Conservation (phyloP, 2,329 filamentous ascomycete species). For the Exophiala sp. region DNA sequence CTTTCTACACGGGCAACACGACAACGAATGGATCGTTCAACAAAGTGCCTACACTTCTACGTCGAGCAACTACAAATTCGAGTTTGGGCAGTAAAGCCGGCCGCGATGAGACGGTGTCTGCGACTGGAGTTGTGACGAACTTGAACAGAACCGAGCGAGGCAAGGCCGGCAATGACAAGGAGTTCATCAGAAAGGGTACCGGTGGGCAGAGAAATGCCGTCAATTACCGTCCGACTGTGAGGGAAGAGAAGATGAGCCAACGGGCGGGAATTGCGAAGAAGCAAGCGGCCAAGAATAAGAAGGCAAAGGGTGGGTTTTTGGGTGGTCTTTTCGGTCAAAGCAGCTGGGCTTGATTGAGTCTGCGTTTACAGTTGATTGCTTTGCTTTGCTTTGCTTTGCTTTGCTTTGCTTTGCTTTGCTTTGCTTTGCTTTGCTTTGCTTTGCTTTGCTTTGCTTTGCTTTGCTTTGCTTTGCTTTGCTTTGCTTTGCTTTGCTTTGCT, state of each 20-base stretch:
- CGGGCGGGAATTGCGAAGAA: slow-evolving; percentile 25
- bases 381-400: not conserved
- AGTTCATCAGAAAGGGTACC: slow-evolving; percentile 26
- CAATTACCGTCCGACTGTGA: slow-evolving; percentile 26
- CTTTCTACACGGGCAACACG: slow-evolving; percentile 22
- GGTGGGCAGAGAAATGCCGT: slow-evolving; percentile 27
- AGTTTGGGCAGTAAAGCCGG: slow-evolving; percentile 20
- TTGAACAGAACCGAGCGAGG: slow-evolving; percentile 27
- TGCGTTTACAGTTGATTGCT: too few relatives aligned
- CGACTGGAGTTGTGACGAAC: slow-evolving; percentile 27
- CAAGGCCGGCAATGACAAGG: slow-evolving; percentile 25
- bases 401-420: too few relatives aligned
- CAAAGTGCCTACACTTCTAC: slow-evolving; percentile 25
- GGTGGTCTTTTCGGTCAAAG: slow-evolving; percentile 22
- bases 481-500: too few relatives aligned
- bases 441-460: too few relatives aligned
- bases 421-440: too few relatives aligned
- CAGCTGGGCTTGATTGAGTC: slow-evolving; percentile 26
- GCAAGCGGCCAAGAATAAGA: slow-evolving; percentile 30
- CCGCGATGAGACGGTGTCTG: slow-evolving; percentile 24
- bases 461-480: too few relatives aligned
- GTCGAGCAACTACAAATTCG: slow-evolving; percentile 28
- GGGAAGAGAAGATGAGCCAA: slow-evolving; percentile 28
- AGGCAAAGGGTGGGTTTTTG: slow-evolving; percentile 23
- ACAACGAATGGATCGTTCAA: slow-evolving; percentile 13